Evolutionary conservation across 768 basidiomycete species (phyloP), one percentile per base, ranked within the genome.

Genomic region (Dioszegia hungarica): DNA sequence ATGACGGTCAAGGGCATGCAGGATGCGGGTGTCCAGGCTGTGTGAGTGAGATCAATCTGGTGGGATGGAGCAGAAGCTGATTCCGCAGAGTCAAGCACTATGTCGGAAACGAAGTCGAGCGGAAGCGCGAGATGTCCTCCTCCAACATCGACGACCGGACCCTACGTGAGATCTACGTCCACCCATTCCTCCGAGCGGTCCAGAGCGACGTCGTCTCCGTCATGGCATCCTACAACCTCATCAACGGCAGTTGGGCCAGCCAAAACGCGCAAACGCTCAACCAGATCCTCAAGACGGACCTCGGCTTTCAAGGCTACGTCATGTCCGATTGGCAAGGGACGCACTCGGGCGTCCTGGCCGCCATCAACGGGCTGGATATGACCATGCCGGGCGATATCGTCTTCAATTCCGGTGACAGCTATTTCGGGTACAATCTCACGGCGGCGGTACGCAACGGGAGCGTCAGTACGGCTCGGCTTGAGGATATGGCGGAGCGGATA

Each of bases 1-100:
- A 87, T 90, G 75, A 93, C 90, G 0, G 83, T 93, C 51, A 77
- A 88, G 17, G 91, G 91, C 6, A 75, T 93, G 78, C 91, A 95
- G 69, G 73, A 72, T 59, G 70, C 73, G 1, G 91, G 91, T 36
- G 87, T 91, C 0, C 88, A 90, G 69, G 89, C 90, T 0, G 89
- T 86, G 70, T 71, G 24, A 57, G 67, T 61, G 2, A 3, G 17
- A 9, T 28, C 28, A 17, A 8, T 9, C 5, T 25, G 14, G 25
- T 44, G 17, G 34, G 34, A 36, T 20, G 11, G 37, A 6, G 24
- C 34, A 2, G 34, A 24, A 43, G 41, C 41, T 38, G 15, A 27
- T 25, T 6, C 4, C 8, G 17, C n/a, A 49, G 68, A 29, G 61
- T 66, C 43, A 66, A 75, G 52, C 74, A 75, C 53, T 73, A 61